phyloP scores from a whole-genome alignment of 371 early-diverging fungal species.

The Basidiobolus meristosporus region DNA sequence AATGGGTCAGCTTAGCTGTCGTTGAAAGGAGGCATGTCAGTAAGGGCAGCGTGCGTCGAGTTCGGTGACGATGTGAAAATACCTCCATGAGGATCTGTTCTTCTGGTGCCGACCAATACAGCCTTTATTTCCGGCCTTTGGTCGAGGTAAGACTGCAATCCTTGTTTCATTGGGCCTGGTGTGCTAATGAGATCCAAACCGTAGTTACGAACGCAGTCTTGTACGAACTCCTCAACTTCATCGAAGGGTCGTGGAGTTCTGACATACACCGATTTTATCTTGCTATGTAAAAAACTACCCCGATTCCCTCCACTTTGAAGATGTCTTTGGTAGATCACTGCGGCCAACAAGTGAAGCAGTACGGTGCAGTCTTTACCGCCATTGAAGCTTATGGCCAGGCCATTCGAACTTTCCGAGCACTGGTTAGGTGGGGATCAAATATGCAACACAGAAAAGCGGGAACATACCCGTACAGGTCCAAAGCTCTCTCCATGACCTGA shows the following conservation, averaged over 20 bases:
- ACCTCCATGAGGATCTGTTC: conserved; percentile 82
- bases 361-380: conserved; percentile 97
- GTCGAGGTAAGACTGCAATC: conserved; percentile 45
- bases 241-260: conserved; percentile 56
- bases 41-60: too few relatives aligned
- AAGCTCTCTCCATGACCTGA: too few relatives aligned
- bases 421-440: too few relatives aligned
- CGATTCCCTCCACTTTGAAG: too few relatives aligned
- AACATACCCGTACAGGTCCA: too few relatives aligned
- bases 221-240: conserved; percentile 78
- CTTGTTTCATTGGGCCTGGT: conserved; percentile 62
- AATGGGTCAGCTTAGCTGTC: conserved; percentile 36
- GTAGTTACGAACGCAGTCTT: conserved; percentile 37
- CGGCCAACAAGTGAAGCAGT: conserved; percentile 59
- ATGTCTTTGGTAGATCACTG: too few relatives aligned
- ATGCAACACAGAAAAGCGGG: too few relatives aligned
- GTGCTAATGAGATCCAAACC: conserved; percentile 36
- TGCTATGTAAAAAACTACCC: too few relatives aligned
- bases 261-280: conserved; percentile 45
- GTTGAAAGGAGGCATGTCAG: neutral
- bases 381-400: conserved; percentile 70
- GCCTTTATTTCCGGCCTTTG: conserved; percentile 38
- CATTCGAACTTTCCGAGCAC: conserved; percentile 15
- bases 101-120: conserved; percentile 77
- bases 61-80: conserved; percentile 5